These are phyloP conservation scores for Aspergillus sp. DNA, from an alignment of 2,329 filamentous ascomycete genomes.

Conservation along the genomic window DNA sequence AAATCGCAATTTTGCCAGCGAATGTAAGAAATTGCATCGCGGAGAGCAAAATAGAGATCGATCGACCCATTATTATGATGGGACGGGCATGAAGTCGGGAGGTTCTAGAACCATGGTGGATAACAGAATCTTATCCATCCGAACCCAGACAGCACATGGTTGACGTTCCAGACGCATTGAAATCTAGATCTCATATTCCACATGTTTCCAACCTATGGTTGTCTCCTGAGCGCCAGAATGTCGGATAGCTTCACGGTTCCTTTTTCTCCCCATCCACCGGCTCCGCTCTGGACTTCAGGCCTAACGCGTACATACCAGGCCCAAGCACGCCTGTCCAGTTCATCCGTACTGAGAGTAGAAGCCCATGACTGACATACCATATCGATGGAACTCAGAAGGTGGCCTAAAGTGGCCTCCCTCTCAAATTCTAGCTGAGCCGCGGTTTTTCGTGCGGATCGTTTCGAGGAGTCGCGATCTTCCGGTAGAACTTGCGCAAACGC, in stretches of 20 bases:
- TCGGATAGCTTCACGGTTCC: constrained; percentile 64
- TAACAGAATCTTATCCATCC: neutral
- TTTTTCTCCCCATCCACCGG: constrained; percentile 80
- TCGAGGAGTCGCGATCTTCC: constrained; percentile 15
- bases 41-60: too few relatives aligned
- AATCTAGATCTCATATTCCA: neutral
- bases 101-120: neutral
- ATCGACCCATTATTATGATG: too few relatives aligned
- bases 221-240: constrained; percentile 51
- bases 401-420: constrained; percentile 66
- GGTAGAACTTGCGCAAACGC: constrained; percentile 33
- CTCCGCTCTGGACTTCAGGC: constrained; percentile 71
- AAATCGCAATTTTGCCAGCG: too few relatives aligned
- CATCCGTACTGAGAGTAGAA: constrained; percentile 56
- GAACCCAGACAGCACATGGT: neutral
- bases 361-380: constrained; percentile 73
- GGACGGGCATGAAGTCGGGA: neutral
- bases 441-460: constrained; percentile 46
- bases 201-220: constrained; percentile 3
- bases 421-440: constrained; percentile 54
- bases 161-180: neutral
- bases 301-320: constrained; percentile 75
- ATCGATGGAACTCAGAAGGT: constrained; percentile 69
- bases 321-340: constrained; percentile 76
- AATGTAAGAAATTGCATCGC: too few relatives aligned